Base-by-base conservation (phyloP, 2,329 filamentous ascomycete genomes). In the Paraphaeosphaeria minitans region DNA sequence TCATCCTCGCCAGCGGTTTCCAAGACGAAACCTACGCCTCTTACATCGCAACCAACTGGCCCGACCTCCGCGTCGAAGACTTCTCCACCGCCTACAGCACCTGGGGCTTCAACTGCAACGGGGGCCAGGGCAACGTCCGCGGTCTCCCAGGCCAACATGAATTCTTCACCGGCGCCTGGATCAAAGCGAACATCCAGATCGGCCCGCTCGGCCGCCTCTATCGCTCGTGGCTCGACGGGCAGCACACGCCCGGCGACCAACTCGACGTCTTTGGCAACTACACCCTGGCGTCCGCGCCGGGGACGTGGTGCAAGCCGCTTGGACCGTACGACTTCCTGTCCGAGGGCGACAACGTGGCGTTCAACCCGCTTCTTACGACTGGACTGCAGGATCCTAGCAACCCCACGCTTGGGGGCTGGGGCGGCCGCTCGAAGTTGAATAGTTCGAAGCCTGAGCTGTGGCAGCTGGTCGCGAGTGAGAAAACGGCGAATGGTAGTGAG, bases 131-230 rank as follows among this genome's bases (percentile, higher is more conserved):
- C 48, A 62, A 62, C 19, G 37, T 60, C n/a, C 57, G 60, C 21
- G 55, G 57, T 4, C 52, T 59, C 0, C 60, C 60, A 12, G 48
- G 56, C 6, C 53, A 42, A n/a, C 58, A 62, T n/a, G 39, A 33
- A 0, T 62, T 53, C 37, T 62, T 56, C 45, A 35, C 54, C 5
- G 55, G 60, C 51, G 73, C 78, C 19, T 85, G 82, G 82, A 66
- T 84, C 41, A 75, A 77, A 43, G 68, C 78, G 21, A 74, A 84
- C 61, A 80, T 85, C 55, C 82, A 84, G 58, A 77, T 82, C 19
- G 79, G 81, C 0, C 69, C 75, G 0, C 68, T 84, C 10, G 66
- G 74, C 39, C 58, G 60, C 42, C 56, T 72, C 22, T 70, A 73
- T 64, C 69, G 70, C 45, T 78, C 82, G 53, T 62, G 82, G 83